These are phyloP conservation scores for Tulasnella sp. DNA, from an alignment of 768 basidiomycete species.

Conservation along the genomic window DNA sequence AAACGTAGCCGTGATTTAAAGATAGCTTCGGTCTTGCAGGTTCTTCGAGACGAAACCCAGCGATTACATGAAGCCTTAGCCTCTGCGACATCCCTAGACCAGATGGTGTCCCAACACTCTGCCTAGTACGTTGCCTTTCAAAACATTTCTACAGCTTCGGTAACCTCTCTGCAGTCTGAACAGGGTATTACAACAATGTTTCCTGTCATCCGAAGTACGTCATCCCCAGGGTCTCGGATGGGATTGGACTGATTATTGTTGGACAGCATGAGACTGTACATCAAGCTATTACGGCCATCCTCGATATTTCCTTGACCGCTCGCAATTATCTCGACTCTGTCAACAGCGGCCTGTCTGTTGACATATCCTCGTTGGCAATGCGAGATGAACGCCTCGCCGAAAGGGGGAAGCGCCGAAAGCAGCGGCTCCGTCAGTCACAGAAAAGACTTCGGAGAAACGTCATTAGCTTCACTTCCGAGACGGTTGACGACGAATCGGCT, in stretches of 20 bases:
- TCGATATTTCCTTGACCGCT: conserved; percentile 70
- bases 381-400: not conserved
- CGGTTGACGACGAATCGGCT: not conserved
- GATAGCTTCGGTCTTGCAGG: conserved; percentile 32
- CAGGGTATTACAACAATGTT: conserved; percentile 52
- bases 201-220: conserved; percentile 54
- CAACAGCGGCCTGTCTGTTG: conserved; percentile 54
- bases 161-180: conserved; percentile 41
- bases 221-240: not conserved
- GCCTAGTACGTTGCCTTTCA: conserved; percentile 49
- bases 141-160: not conserved
- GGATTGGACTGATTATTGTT: not conserved
- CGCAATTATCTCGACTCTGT: conserved; percentile 51
- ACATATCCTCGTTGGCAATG: conserved; percentile 37
- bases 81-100: conserved; percentile 57
- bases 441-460: not conserved
- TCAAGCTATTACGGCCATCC: conserved; percentile 55
- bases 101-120: conserved; percentile 62
- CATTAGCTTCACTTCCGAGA: not conserved
- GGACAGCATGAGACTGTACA: conserved; percentile 50
- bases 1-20: not conserved
- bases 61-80: conserved; percentile 52
- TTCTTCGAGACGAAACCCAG: conserved; percentile 55
- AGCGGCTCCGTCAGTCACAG: conserved; percentile 10
- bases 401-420: not conserved